Evolutionary conservation across 1,139 yeast genomes (phyloP).

Genomic region (Meyerozyma athensensis): DNA sequence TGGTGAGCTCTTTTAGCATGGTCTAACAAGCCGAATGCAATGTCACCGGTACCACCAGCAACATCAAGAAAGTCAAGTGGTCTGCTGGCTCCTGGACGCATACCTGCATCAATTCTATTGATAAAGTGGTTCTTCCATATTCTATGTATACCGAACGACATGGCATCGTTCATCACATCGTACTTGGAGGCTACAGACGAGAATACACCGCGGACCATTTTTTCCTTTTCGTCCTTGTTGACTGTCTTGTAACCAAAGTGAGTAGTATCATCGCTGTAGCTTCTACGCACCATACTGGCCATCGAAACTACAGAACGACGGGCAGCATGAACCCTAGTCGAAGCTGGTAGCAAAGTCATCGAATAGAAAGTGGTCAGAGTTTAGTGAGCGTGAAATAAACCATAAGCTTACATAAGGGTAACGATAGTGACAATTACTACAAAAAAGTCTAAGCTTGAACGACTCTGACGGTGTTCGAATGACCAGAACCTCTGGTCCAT

Average conservation of each 20-base stretch:
- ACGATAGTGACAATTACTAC: background rate
- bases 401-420: background rate
- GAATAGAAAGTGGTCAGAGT: background rate
- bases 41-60: slow-evolving; percentile 99
- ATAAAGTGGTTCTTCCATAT: slow-evolving; percentile 93
- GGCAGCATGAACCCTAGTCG: background rate
- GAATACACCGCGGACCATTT: slow-evolving; percentile 83
- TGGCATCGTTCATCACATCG: slow-evolving; percentile 96
- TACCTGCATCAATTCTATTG: slow-evolving; percentile 85
- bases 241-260: slow-evolving; percentile 94
- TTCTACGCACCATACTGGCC: background rate
- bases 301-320: background rate
- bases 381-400: background rate
- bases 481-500: slow-evolving; percentile 98
- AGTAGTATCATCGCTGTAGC: slow-evolving; percentile 44
- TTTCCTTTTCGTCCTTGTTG: slow-evolving; percentile 75
- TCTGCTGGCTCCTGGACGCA: slow-evolving; percentile 73
- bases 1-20: slow-evolving; percentile 80
- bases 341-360: background rate
- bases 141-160: slow-evolving; percentile 94
- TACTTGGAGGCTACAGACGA: slow-evolving; percentile 92
- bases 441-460: slow-evolving; percentile 38
- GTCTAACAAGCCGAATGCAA: slow-evolving; percentile 90
- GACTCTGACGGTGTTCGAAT: slow-evolving; percentile 94
- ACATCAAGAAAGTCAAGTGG: slow-evolving; percentile 90